phyloP scores from a whole-genome alignment of 768 basidiomycete species.

The Crassisporium funariophilum region DNA sequence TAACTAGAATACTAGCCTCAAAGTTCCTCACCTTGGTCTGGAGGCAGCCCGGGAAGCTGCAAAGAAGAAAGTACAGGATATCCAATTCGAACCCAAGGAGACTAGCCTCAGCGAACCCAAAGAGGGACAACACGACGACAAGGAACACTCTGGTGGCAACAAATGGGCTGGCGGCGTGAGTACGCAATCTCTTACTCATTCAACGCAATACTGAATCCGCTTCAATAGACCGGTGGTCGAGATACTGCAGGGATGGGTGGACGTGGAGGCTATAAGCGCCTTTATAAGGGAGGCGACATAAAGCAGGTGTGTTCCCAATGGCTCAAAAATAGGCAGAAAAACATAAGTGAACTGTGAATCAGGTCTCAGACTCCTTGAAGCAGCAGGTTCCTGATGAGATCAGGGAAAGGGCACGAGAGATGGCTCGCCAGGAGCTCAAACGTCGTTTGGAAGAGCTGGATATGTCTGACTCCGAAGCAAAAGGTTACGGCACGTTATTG shows the following conservation, averaged over 20 bases:
- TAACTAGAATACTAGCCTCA: constrained; percentile 36
- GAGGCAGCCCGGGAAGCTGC: constrained; percentile 57
- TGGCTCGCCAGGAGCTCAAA: constrained; percentile 65
- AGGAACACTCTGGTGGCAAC: constrained; percentile 64
- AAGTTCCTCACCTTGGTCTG: constrained; percentile 55
- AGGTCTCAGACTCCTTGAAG: constrained; percentile 58
- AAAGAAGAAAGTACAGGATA: constrained; percentile 55
- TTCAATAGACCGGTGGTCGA: constrained; percentile 57
- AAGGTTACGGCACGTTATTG: constrained; percentile 54
- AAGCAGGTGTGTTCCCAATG: constrained; percentile 47
- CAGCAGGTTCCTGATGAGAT: constrained; percentile 61
- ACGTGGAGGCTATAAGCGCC: constrained; percentile 65
- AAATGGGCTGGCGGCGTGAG: constrained; percentile 67
- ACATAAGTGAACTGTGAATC: constrained; percentile 3
- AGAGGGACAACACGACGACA: constrained; percentile 63
- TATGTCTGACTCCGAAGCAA: constrained; percentile 58
- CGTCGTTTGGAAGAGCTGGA: constrained; percentile 63
- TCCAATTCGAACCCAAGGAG: constrained; percentile 59
- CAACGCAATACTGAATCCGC: background rate
- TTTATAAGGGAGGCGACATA: constrained; percentile 64
- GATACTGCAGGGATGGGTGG: constrained; percentile 71
- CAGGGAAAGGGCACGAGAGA: constrained; percentile 63
- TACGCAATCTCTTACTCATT: background rate
- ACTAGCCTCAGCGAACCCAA: constrained; percentile 56
- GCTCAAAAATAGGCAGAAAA: no score